Conservation (phyloP, 352 stramenopile species). For the Pythium grandisporangium region DNA sequence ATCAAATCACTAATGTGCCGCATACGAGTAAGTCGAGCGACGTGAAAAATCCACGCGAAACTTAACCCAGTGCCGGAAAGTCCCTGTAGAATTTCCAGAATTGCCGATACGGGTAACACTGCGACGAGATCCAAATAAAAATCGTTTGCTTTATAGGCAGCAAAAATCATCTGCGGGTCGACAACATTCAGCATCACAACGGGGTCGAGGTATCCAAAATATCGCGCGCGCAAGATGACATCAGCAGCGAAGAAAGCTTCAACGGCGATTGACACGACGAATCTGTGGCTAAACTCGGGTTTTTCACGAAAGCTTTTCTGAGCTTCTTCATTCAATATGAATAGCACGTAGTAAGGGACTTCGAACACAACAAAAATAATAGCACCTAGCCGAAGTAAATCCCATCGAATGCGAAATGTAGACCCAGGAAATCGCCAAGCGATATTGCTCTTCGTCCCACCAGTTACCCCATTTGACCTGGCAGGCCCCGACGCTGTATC, state of each 20-base stretch:
- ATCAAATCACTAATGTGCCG: constrained; percentile 28
- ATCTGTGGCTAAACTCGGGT: constrained; percentile 19
- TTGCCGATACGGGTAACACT: constrained; percentile 29
- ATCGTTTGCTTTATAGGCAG: constrained; percentile 37
- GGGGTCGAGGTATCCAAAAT: constrained; percentile 48
- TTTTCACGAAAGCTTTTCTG: constrained; percentile 31
- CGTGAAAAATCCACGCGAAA: constrained; percentile 30
- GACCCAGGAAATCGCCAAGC: constrained; percentile 42
- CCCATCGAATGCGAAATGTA: constrained; percentile 41
- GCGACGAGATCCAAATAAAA: constrained; percentile 49
- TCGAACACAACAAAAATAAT: constrained; percentile 53
- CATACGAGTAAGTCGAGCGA: constrained; percentile 39
- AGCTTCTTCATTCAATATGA: constrained; percentile 42
- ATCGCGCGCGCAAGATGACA: constrained; percentile 33
- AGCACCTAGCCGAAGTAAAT: constrained; percentile 24
- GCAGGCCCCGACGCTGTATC: neutral
- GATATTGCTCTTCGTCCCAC: neutral
- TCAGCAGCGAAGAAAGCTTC: constrained; percentile 49
- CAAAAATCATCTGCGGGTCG: constrained; percentile 47
- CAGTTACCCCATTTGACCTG: neutral
- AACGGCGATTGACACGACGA: constrained; percentile 19
- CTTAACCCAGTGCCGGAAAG: constrained; percentile 10
- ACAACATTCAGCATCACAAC: constrained; percentile 46
- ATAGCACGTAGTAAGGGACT: constrained; percentile 61
- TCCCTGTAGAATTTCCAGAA: constrained; percentile 29